Evolutionary conservation across 305 asterid genomes (phyloP).

Genomic region (Solanum chacoense): DNA sequence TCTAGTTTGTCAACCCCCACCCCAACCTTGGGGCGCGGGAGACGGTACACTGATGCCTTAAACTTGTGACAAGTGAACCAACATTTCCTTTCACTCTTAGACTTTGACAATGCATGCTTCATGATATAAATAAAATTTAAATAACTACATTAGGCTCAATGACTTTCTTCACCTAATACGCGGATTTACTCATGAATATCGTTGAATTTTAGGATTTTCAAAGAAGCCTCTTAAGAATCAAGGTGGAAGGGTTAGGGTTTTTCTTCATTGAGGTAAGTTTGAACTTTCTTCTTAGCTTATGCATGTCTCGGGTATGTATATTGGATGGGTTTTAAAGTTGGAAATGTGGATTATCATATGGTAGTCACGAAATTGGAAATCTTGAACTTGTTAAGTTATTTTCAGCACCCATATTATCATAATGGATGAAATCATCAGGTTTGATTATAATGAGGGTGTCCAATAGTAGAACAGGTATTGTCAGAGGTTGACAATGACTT

Average conservation of each 20-base stretch:
- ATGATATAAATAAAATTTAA: neutral
- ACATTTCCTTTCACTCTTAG: neutral
- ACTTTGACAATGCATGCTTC: neutral
- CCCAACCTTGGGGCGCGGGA: neutral
- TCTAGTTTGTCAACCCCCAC: neutral
- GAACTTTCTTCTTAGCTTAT: neutral
- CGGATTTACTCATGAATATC: neutral
- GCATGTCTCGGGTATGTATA: neutral
- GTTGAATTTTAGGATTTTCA: neutral
- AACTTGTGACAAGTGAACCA: neutral
- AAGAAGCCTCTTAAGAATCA: neutral
- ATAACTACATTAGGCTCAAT: neutral
- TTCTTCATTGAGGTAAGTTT: neutral
- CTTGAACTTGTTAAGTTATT: neutral
- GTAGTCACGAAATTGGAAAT: neutral
- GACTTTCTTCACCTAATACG: neutral
- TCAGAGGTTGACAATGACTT: neutral
- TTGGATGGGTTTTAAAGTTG: neutral
- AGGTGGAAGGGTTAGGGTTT: neutral
- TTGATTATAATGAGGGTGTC: neutral
- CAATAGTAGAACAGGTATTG: neutral
- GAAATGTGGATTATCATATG: neutral
- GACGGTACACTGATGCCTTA: neutral
- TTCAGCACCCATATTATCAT: neutral
- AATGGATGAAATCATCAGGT: neutral